Evolutionary conservation across 441 rosid genomes (phyloP).

Genomic region (Corymbia calophylla): DNA sequence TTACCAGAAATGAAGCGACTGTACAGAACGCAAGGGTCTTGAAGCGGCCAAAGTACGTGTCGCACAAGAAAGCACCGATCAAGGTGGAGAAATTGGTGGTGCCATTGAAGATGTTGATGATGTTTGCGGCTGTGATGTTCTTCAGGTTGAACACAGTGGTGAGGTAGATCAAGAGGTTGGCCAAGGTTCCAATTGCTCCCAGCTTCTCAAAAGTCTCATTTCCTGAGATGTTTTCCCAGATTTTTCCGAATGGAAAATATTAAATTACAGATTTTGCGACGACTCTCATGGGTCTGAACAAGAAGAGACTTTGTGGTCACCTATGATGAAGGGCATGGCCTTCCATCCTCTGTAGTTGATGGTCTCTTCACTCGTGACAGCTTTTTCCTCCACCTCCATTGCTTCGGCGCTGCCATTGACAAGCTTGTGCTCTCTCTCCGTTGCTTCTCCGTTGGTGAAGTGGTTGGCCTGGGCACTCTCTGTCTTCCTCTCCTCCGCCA

Average conservation of each 20-base stretch:
- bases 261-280: neutral
- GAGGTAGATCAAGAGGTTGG: constrained; percentile 43
- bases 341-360: neutral
- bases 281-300: neutral
- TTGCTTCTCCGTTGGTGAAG: neutral
- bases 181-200: constrained; percentile 42
- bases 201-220: constrained; percentile 59
- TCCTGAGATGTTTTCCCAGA: constrained; percentile 13
- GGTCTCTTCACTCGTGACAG: neutral
- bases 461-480: neutral
- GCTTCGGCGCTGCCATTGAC: neutral
- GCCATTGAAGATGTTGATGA: constrained; percentile 34
- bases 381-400: neutral
- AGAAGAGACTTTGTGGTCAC: neutral
- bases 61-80: constrained; percentile 39
- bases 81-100: constrained; percentile 37
- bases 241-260: neutral
- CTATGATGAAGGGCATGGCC: constrained; percentile 1
- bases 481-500: neutral
- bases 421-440: neutral
- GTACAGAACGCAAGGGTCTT: constrained; percentile 37
- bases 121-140: constrained; percentile 34
- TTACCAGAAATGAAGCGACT: constrained; percentile 30
- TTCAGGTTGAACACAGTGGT: constrained; percentile 40
- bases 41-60: constrained; percentile 46